Evolutionary conservation across 176 grass and related monocot genomes (phyloP).

Genomic region (Tillandsia leiboldiana): DNA sequence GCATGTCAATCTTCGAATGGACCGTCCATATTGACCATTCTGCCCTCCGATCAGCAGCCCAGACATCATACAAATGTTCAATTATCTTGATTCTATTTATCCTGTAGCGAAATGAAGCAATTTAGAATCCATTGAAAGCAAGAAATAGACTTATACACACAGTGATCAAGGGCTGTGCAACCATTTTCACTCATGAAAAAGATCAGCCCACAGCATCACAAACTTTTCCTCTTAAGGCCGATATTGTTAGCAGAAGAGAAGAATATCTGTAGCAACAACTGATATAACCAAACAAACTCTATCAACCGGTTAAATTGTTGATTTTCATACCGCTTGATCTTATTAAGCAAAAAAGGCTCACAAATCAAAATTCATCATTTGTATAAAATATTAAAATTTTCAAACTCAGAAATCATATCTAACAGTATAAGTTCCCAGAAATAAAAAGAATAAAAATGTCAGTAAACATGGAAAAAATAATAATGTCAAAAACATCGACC

Average conservation of each 20-base stretch:
- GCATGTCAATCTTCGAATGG: conserved; percentile 85
- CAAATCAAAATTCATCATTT: not conserved
- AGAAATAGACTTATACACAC: too few species aligned
- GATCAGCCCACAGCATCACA: not conserved
- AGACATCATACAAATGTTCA: conserved; percentile 61
- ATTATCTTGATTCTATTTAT: conserved; percentile 65
- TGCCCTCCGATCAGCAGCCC: conserved; percentile 60
- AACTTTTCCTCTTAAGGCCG: not conserved
- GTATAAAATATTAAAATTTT: not conserved
- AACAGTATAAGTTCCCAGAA: too few species aligned
- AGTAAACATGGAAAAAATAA: too few species aligned
- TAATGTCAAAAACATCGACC: too few species aligned
- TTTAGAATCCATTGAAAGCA: conserved; percentile 14
- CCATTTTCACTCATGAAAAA: not conserved
- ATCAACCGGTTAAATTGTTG: too few species aligned
- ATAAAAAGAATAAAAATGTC: too few species aligned
- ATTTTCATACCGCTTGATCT: too few species aligned
- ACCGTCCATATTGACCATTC: conserved; percentile 97
- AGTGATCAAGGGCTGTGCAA: not conserved
- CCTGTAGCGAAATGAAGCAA: conserved; percentile 33
- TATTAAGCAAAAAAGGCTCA: too few species aligned
- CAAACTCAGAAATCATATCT: too few species aligned
- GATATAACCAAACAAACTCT: too few species aligned
- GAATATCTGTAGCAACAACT: not conserved
- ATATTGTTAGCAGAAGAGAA: not conserved